Base-by-base conservation (phyloP, 148 eudicot species). In the Fagopyrum tataricum region DNA sequence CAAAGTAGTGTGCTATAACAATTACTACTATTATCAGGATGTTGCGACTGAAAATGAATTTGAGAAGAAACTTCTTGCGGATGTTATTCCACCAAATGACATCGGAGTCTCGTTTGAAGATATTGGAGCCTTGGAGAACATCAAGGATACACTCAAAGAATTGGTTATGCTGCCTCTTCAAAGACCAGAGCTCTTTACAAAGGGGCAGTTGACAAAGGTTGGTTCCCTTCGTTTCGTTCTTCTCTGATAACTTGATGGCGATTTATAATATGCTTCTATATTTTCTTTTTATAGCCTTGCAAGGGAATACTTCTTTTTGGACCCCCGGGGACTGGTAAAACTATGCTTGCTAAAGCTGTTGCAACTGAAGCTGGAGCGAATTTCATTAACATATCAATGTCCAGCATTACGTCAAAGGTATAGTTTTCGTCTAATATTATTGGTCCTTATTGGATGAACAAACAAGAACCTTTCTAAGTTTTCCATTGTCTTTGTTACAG, bases 341-440 rank as follows among this genome's bases (percentile, higher is more conserved):
- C 97, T 31, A 95, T 93, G 98, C 80, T 93, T 72, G 98, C 98
- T 44, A 93, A 93, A 77, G 98, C 98, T 48, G 91, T 93, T 70
- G 96, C 98, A 58, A 87, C 89, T 78, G 98, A 93, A 80, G 98
- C 98, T 24, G 98, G 98, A 15, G 98, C 98, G n/a, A 93, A 91
- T 79, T 93, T 93, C 79, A 89, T 93, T 72, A 93, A 93, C 67
- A 93, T 90, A 71, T 90, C 98, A 7, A 93, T 93, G 98, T 93
- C 98, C 0, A 93, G 96, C 43, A 90, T 93, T 78, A 90, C 98
- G 17, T 93, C 98, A 26, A 93, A 93, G 48, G 72, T 70, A 21
- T 9, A 18, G 4, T 43, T 44, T 18, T 10, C 5, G 17, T 43
- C 20, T 70, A 15, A 70, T 64, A n/a, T n/a, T n/a, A n/a, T n/a